A percentile compares a stretch with the other conserved stretches of the same genome.
Evolutionary conservation across 2,329 filamentous ascomycete genomes (phyloP).

Genomic region (Blastomyces gilchristii): DNA sequence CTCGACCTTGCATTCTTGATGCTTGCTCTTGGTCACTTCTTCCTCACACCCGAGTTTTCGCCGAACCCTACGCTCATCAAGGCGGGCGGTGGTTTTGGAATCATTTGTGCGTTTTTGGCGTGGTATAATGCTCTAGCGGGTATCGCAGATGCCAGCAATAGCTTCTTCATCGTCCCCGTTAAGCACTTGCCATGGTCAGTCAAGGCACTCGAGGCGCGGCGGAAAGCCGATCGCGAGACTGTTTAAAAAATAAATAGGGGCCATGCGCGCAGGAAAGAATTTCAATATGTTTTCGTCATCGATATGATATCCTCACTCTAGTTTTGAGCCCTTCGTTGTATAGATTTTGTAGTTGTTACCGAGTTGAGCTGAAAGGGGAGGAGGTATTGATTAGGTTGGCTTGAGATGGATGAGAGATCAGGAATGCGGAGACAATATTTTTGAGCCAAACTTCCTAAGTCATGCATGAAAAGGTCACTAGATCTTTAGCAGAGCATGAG

Average conservation of each 20-base stretch:
- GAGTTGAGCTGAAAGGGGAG: neutral
- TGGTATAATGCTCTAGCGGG: slow-evolving; percentile 83
- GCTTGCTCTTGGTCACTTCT: slow-evolving; percentile 55
- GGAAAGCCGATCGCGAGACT: slow-evolving; percentile 41
- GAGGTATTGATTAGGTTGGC: neutral
- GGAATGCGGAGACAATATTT: no score
- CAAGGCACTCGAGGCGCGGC: slow-evolving; percentile 54
- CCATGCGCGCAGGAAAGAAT: neutral
- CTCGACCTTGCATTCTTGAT: slow-evolving; percentile 67
- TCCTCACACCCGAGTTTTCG: slow-evolving; percentile 35
- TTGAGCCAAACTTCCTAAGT: neutral
- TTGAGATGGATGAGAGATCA: neutral
- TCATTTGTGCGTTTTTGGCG: slow-evolving; percentile 67
- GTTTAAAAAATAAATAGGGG: slow-evolving; percentile 21
- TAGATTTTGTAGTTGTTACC: neutral
- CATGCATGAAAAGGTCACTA: neutral
- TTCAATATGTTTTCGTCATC: slow-evolving; percentile 3
- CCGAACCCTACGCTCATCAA: slow-evolving; percentile 48
- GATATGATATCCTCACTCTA: slow-evolving; percentile 1
- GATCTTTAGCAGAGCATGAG: no score
- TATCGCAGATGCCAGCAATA: slow-evolving; percentile 59
- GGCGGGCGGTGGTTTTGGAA: slow-evolving; percentile 68
- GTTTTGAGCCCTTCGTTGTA: slow-evolving; percentile 1
- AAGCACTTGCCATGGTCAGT: slow-evolving; percentile 93
- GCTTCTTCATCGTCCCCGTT: slow-evolving; percentile 89